These are phyloP conservation scores for Spathaspora boniae DNA, from an alignment of 805 yeast genomes.

Conservation along the genomic window DNA sequence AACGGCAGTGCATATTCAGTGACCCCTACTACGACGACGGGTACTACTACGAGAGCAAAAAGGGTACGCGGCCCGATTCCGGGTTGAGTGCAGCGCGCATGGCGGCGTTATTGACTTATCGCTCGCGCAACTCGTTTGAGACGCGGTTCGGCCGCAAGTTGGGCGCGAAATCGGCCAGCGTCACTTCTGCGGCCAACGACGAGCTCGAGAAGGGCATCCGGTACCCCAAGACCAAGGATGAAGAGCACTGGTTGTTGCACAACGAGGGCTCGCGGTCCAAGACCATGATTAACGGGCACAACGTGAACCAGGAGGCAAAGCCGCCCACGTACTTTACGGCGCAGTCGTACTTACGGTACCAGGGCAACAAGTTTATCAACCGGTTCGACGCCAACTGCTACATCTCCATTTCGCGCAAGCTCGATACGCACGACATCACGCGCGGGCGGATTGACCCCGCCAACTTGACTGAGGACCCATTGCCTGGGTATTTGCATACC, in stretches of 20 bases:
- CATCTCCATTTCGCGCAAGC: constrained; percentile 85
- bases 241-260: constrained; percentile 79
- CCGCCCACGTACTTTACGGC: constrained; percentile 82
- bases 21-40: constrained; percentile 95
- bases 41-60: constrained; percentile 64
- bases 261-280: constrained; percentile 66
- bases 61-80: constrained; percentile 62
- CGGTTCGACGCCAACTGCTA: constrained; percentile 97
- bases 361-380: constrained; percentile 83
- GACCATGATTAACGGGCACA: constrained; percentile 7
- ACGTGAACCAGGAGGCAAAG: constrained; percentile 14
- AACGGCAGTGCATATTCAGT: constrained; percentile 90
- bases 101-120: constrained; percentile 90
- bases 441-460: constrained; percentile 56
- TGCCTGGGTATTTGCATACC: constrained; percentile 52
- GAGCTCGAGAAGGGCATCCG: constrained; percentile 25
- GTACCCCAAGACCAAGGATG: constrained; percentile 49
- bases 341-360: constrained; percentile 90
- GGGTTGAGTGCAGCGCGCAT: constrained; percentile 97
- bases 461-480: constrained; percentile 18
- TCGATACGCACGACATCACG: constrained; percentile 93
- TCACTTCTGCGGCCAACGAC: no score
- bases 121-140: constrained; percentile 91
- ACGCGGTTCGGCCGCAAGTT: constrained; percentile 81
- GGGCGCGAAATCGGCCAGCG: no score